Conservation (phyloP, 2,329 filamentous ascomycete species). For the Tolypocladium ophioglossoides region DNA sequence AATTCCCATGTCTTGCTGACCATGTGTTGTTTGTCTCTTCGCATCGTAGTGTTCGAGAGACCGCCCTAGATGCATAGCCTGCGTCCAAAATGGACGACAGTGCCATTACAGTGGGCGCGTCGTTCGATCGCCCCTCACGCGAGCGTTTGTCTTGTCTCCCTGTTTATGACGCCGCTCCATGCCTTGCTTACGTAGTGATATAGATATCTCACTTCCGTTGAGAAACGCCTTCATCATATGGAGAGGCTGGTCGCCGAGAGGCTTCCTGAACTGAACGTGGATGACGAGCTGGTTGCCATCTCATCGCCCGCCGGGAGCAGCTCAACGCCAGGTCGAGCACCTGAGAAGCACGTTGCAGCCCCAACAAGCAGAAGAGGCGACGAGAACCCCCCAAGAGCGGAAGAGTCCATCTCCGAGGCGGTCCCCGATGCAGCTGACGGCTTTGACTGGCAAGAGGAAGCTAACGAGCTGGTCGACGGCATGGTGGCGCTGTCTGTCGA, state of each 20-base stretch:
- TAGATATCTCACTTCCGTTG: constrained; percentile 12
- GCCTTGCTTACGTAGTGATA: neutral
- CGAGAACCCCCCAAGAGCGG: neutral
- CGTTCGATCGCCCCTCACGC: constrained; percentile 14
- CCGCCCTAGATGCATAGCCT: constrained; percentile 12
- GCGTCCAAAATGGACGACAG: constrained; percentile 9
- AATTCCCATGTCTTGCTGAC: neutral
- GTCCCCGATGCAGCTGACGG: constrained; percentile 18
- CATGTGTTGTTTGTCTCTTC: neutral
- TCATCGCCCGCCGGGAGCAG: neutral
- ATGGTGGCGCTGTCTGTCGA: constrained; percentile 25
- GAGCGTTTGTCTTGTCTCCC: constrained; percentile 6
- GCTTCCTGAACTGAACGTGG: constrained; percentile 2
- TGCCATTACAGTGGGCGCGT: constrained; percentile 16
- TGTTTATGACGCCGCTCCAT: too few relatives aligned
- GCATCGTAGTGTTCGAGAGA: constrained; percentile 13
- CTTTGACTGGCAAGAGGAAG: constrained; percentile 22
- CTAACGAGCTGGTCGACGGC: constrained; percentile 20
- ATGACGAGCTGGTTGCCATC: neutral
- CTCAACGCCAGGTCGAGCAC: neutral
- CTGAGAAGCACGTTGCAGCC: neutral
- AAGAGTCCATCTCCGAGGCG: constrained; percentile 13
- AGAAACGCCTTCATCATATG: constrained; percentile 1
- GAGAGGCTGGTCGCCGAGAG: constrained; percentile 2
- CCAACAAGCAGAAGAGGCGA: neutral